These are phyloP conservation scores for Colletotrichum coccodes DNA, from an alignment of 2,329 filamentous ascomycete species.

Conservation along the genomic window DNA sequence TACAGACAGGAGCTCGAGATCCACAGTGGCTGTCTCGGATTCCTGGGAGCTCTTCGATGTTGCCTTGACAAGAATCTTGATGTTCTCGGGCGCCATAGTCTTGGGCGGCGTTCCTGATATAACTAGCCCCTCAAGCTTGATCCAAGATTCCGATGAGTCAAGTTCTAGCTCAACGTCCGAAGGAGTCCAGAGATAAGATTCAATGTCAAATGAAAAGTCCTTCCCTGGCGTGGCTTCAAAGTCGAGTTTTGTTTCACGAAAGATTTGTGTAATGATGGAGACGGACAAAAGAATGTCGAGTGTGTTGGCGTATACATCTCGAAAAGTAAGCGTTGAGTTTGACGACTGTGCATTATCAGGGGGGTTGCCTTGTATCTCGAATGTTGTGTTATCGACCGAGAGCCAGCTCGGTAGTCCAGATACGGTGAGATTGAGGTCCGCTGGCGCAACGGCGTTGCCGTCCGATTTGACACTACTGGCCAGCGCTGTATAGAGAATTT, in stretches of 20 bases:
- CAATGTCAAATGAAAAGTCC: slow-evolving; percentile 53
- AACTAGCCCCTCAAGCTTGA: slow-evolving; percentile 49
- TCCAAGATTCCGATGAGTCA: slow-evolving; percentile 53
- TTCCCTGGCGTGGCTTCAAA: slow-evolving; percentile 53
- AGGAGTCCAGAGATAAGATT: slow-evolving; percentile 52
- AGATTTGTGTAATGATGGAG: slow-evolving; percentile 49
- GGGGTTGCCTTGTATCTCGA: slow-evolving; percentile 73
- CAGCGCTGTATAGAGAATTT: slow-evolving; percentile 64
- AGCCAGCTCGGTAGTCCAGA: slow-evolving; percentile 75
- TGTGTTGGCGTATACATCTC: slow-evolving; percentile 67
- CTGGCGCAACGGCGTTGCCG: slow-evolving; percentile 56
- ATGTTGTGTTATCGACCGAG: slow-evolving; percentile 68
- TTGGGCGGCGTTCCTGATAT: slow-evolving; percentile 54
- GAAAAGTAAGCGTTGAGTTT: slow-evolving; percentile 71
- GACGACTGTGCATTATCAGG: slow-evolving; percentile 66
- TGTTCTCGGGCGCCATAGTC: slow-evolving; percentile 38
- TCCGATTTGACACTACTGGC: slow-evolving; percentile 66
- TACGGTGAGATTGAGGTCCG: slow-evolving; percentile 63
- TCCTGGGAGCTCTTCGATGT: slow-evolving; percentile 44
- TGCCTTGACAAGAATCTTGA: slow-evolving; percentile 42
- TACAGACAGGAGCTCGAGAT: slow-evolving; percentile 46
- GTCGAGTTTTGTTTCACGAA: slow-evolving; percentile 50
- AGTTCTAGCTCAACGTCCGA: slow-evolving; percentile 49
- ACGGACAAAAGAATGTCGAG: slow-evolving; percentile 64
- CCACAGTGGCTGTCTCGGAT: slow-evolving; percentile 49